Conservation (phyloP, 1,284 basidiomycete genomes). For the Fomitopsis pinicola region DNA sequence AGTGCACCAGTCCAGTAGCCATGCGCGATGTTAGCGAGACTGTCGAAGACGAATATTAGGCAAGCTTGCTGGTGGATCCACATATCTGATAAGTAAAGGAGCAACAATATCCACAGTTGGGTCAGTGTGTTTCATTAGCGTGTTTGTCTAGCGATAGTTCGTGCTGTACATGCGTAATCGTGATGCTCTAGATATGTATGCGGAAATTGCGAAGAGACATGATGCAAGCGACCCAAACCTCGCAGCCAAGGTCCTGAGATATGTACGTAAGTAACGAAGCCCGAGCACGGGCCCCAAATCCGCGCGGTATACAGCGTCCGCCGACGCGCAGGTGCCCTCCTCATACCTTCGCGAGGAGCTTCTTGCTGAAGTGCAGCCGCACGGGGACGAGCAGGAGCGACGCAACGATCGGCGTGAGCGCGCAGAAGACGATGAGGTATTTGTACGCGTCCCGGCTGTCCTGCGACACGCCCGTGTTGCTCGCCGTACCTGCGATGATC, state of each 20-base stretch:
- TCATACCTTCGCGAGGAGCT: slow-evolving; percentile 7
- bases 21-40: too few species aligned
- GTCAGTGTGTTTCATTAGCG: slow-evolving; percentile 2
- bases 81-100: too few species aligned
- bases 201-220: neutral
- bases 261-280: neutral
- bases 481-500: slow-evolving; percentile 4
- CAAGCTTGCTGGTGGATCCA: too few species aligned
- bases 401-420: slow-evolving; percentile 3
- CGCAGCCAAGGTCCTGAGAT: neutral
- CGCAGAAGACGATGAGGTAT: slow-evolving; percentile 7
- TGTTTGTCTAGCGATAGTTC: slow-evolving; percentile 3
- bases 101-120: too few species aligned
- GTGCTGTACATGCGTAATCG: neutral
- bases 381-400: slow-evolving; percentile 3
- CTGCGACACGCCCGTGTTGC: neutral
- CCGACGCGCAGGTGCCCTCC: neutral
- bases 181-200: neutral
- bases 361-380: slow-evolving; percentile 7
- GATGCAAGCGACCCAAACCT: neutral
- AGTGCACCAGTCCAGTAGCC: too few species aligned
- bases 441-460: slow-evolving; percentile 2
- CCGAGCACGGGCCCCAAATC: too few species aligned
- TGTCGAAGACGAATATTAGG: too few species aligned
- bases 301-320: too few species aligned